A percentile compares a stretch with the other conserved stretches of the same genome.
These are phyloP conservation scores for Zygoascus tannicola DNA, from an alignment of 805 yeast species.

Conservation along the genomic window DNA sequence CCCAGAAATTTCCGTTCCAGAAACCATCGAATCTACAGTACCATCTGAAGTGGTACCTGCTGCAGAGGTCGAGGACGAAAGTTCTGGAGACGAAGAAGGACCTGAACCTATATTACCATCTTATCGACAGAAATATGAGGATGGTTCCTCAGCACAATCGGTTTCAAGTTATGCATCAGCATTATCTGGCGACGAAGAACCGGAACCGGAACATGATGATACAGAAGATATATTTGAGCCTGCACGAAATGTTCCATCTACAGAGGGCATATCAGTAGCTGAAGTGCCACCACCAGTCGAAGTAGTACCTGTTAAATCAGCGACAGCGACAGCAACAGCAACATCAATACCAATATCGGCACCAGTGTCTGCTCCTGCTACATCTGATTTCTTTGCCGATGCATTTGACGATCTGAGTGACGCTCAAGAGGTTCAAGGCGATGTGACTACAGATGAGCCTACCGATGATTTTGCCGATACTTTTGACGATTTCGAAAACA, in stretches of 20 bases:
- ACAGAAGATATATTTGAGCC: too few species aligned
- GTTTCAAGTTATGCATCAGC: not conserved
- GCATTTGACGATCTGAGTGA: slow-evolving; percentile 39
- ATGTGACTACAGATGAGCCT: slow-evolving; percentile 25
- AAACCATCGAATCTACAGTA: slow-evolving; percentile 18
- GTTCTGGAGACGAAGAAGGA: slow-evolving; percentile 26
- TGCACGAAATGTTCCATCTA: too few species aligned
- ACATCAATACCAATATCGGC: not conserved
- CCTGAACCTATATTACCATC: slow-evolving; percentile 16
- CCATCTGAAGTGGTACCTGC: not conserved
- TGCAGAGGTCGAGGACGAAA: slow-evolving; percentile 14
- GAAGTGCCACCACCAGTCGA: too few species aligned
- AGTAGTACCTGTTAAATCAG: slow-evolving; percentile 6
- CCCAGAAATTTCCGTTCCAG: slow-evolving; percentile 19
- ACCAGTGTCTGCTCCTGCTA: slow-evolving; percentile 5
- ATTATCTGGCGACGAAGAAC: not conserved
- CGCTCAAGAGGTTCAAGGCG: slow-evolving; percentile 30
- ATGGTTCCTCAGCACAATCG: slow-evolving; percentile 16
- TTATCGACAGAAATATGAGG: slow-evolving; percentile 6
- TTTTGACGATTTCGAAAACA: slow-evolving; percentile 14
- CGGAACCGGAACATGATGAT: too few species aligned
- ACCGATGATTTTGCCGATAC: slow-evolving; percentile 14
- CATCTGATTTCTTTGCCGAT: slow-evolving; percentile 31
- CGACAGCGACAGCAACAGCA: slow-evolving; percentile 17
- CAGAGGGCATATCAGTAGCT: too few species aligned